Percentiles rank a stretch among this genome's conserved stretches.
Evolutionary conservation across 192 early-diverging fungal species (phyloP).

Genomic region (Mortierella antarctica): DNA sequence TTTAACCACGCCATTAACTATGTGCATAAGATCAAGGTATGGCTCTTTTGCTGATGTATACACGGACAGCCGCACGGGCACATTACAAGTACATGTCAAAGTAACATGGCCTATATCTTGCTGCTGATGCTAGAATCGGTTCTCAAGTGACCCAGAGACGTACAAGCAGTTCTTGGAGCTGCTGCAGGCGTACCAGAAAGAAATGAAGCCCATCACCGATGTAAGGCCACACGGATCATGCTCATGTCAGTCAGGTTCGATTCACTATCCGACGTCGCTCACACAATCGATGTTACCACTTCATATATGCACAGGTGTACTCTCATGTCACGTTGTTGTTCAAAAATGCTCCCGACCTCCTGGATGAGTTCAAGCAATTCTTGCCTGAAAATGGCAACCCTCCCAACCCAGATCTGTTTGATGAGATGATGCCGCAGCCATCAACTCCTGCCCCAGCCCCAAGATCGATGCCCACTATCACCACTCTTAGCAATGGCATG

Average conservation of each 20-base stretch:
- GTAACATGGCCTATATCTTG: background rate
- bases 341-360: slow-evolving; percentile 83
- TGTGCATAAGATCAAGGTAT: slow-evolving; percentile 98
- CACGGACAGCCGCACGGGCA: background rate
- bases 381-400: slow-evolving; percentile 87
- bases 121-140: slow-evolving; percentile 75
- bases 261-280: too few relatives aligned
- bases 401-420: slow-evolving; percentile 55
- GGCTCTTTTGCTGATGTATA: background rate
- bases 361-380: slow-evolving; percentile 99
- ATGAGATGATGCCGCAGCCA: slow-evolving; percentile 51
- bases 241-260: too few relatives aligned
- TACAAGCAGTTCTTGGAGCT: slow-evolving; percentile 99
- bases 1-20: slow-evolving; percentile 99
- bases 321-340: slow-evolving; percentile 93
- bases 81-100: background rate
- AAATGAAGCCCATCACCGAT: slow-evolving; percentile 95
- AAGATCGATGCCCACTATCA: slow-evolving; percentile 53
- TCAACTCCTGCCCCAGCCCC: slow-evolving; percentile 44
- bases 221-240: slow-evolving; percentile 44
- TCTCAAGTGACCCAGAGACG: slow-evolving; percentile 90
- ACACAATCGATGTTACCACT: background rate
- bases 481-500: slow-evolving; percentile 62
- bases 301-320: slow-evolving; percentile 78
- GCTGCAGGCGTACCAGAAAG: slow-evolving; percentile 97